Conservation (phyloP, 768 basidiomycete genomes). For the Tulasnella sp. region DNA sequence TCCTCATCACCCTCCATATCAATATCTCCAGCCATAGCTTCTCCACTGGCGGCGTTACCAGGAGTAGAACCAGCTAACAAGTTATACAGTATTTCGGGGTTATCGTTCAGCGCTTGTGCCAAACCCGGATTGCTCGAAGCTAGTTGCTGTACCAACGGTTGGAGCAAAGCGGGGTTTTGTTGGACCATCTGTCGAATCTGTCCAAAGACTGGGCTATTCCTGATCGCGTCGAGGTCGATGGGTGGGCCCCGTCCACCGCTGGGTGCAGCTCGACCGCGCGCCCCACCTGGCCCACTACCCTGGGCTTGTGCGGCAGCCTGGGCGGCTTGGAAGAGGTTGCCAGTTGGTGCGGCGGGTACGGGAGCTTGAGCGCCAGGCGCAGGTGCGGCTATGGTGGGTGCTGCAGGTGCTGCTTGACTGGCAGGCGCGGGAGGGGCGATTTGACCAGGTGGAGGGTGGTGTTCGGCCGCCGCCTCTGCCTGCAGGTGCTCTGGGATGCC, state of each 20-base stretch:
- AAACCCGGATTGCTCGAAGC: slow-evolving; percentile 62
- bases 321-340: slow-evolving; percentile 70
- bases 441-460: slow-evolving; percentile 27
- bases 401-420: slow-evolving; percentile 29
- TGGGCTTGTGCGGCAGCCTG: slow-evolving; percentile 25
- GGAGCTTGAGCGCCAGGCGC: slow-evolving; percentile 21
- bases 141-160: slow-evolving; percentile 77
- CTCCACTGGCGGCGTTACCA: slow-evolving; percentile 26
- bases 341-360: slow-evolving; percentile 13
- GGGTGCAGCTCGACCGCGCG: slow-evolving; percentile 27
- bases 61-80: slow-evolving; percentile 41
- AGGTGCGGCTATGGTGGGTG: slow-evolving; percentile 23
- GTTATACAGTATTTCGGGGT: slow-evolving; percentile 61
- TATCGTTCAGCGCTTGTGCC: slow-evolving; percentile 51
- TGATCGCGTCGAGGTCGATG: slow-evolving; percentile 36
- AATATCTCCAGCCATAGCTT: slow-evolving; percentile 25
- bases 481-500: slow-evolving; percentile 69
- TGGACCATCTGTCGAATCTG: slow-evolving; percentile 62
- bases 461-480: slow-evolving; percentile 31
- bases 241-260: slow-evolving; percentile 31
- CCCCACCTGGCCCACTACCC: slow-evolving; percentile 30
- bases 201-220: slow-evolving; percentile 52
- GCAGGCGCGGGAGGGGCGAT: slow-evolving; percentile 32
- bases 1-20: slow-evolving; percentile 32
- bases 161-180: slow-evolving; percentile 68